phyloP scores from a whole-genome alignment of 257 asterid species.

The Knoxia roxburghii region DNA sequence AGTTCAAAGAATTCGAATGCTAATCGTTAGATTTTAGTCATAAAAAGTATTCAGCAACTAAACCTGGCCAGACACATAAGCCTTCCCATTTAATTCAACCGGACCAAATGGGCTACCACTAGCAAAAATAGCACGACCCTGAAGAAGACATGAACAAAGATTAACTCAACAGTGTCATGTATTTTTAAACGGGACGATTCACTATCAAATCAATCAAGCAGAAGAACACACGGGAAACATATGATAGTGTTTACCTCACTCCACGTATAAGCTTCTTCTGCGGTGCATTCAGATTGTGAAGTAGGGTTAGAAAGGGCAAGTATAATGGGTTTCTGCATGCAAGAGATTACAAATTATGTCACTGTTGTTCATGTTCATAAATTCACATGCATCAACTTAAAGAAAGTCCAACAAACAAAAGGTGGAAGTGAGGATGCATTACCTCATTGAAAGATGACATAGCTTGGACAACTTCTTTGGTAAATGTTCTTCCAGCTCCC shows the following conservation, averaged over 20 bases:
- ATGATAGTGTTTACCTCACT: conserved; percentile 48
- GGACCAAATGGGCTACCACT: conserved; percentile 75
- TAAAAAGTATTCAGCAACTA: not conserved
- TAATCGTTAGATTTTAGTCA: not conserved
- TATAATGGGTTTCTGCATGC: conserved; percentile 69
- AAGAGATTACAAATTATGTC: conserved; percentile 6
- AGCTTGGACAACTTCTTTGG: conserved; percentile 73
- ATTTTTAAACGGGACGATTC: not conserved
- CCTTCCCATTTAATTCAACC: conserved; percentile 45
- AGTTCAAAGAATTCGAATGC: not conserved
- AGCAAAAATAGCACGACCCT: conserved; percentile 75
- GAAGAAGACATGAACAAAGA: conserved; percentile 12
- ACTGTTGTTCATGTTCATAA: not conserved
- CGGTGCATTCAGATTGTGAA: conserved; percentile 92
- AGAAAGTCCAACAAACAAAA: not conserved
- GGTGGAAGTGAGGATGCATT: not conserved
- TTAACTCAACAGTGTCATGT: not conserved
- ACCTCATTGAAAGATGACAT: conserved; percentile 79
- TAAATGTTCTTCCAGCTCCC: conserved; percentile 88
- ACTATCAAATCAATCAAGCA: not conserved
- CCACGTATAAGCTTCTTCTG: conserved; percentile 87
- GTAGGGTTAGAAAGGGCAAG: conserved; percentile 94
- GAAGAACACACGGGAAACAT: not conserved
- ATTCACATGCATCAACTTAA: not conserved
- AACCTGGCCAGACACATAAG: conserved; percentile 47